phyloP scores from a whole-genome alignment of 306 rosid genomes.

The Mucuna pruriens region DNA sequence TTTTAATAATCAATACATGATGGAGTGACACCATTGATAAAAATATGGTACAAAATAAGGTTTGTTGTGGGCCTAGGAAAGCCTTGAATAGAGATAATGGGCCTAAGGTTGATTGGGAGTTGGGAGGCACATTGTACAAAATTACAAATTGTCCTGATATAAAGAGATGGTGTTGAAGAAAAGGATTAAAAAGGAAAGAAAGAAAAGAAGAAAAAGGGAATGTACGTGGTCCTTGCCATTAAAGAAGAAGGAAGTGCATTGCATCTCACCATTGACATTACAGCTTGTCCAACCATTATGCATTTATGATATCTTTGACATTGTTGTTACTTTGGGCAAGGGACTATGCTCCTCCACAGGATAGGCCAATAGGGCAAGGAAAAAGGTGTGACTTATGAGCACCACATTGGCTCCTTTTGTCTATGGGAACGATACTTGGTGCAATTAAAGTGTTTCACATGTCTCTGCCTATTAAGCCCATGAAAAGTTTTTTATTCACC shows the following conservation, averaged over 20 bases:
- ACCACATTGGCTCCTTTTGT: not conserved
- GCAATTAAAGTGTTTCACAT: not conserved
- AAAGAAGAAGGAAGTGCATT: not conserved
- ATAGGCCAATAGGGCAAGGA: no score
- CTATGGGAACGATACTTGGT: not conserved
- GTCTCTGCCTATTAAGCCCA: no score
- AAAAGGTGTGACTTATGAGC: not conserved
- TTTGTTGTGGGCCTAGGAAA: not conserved
- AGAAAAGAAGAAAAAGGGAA: not conserved
- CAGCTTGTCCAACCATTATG: not conserved
- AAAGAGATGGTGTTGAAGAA: not conserved
- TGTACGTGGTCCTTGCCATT: not conserved
- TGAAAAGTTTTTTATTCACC: no score
- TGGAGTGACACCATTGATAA: no score
- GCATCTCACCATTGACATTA: not conserved
- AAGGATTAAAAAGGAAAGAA: not conserved
- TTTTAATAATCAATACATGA: no score
- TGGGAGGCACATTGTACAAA: not conserved
- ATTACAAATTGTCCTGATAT: no score
- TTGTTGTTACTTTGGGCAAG: no score
- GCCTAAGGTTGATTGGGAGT: not conserved
- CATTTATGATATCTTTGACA: not conserved
- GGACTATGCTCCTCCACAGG: not conserved
- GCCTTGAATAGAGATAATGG: not conserved
- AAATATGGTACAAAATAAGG: no score